Base-by-base conservation (phyloP, 495 filamentous ascomycete species). In the Podospora anserina region DNA sequence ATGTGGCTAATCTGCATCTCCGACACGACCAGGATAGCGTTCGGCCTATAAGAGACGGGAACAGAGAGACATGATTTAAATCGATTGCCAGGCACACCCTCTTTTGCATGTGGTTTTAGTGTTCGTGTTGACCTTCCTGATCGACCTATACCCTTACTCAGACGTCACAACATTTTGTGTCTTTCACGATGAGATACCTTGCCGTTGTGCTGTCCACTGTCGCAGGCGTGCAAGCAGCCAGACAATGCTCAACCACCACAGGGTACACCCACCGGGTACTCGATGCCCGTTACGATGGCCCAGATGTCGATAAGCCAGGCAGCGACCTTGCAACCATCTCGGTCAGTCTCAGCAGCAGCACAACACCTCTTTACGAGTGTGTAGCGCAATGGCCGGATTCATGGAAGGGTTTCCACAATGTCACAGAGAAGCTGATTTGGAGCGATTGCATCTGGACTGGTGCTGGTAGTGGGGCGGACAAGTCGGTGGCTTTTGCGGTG, bases 361-460 rank as follows among this genome's bases (percentile, higher is more conserved):
- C 71, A 0, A 75, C 74, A 3, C 71, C 70, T 1, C 72, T 80
- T 34, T 81, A 78, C 60, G 79, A 81, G 63, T 81, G 79, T 30
- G 76, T 79, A 3, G 73, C 71, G 0, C 75, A 80, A 57, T 81
- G 79, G 79, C 77, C 76, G 0, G 76, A 78, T 60, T 65, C 74
- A 0, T 81, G 79, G 79, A 72, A 55, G 5, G 79, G 79, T 5
- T 77, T 72, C 71, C 78, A 77, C 32, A 66, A 72, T 65, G 76
- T 75, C 6, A 72, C 70, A 2, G 74, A 61, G 20, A 74, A 76
- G 34, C 72, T 78, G 61, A 74, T 81, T 34, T 81, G 79, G 79
- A 73, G 74, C 20, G 79, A 81, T 49, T 81, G 79, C 67, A 81
- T 81, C 68, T 79, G 75, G 74, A 79, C 77, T 6, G 80, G 78